phyloP scores from a whole-genome alignment of 768 basidiomycete genomes.

The Auricularia heimuer region DNA sequence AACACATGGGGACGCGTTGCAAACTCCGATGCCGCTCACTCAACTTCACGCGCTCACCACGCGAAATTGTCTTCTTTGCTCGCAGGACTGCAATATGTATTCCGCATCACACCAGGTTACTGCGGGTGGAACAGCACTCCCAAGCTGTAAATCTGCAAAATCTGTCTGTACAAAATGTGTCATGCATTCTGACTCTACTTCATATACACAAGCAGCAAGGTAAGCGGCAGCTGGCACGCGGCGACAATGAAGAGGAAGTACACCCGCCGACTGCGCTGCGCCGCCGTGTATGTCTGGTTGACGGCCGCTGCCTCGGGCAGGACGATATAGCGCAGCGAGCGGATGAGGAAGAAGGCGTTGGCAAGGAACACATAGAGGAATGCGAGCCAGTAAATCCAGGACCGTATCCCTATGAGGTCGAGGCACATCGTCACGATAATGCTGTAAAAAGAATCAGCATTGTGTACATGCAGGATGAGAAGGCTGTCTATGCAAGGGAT shows the following conservation, averaged over 20 bases:
- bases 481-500: too few species aligned
- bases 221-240: constrained; percentile 71
- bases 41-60: too few species aligned
- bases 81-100: too few species aligned
- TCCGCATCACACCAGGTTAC: too few species aligned
- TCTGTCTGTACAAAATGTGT: too few species aligned
- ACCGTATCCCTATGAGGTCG: constrained; percentile 52
- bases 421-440: constrained; percentile 76
- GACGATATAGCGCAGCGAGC: constrained; percentile 85
- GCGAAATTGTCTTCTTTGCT: too few species aligned
- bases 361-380: constrained; percentile 84
- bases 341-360: constrained; percentile 87
- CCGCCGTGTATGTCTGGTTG: constrained; percentile 58
- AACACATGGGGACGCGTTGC: too few species aligned
- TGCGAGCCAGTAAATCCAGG: constrained; percentile 53
- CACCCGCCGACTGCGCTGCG: constrained; percentile 75
- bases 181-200: background rate
- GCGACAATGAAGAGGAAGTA: constrained; percentile 86
- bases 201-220: constrained; percentile 58
- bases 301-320: constrained; percentile 64
- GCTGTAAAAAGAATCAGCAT: constrained; percentile 28
- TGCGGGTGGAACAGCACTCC: too few species aligned
- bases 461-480: background rate
- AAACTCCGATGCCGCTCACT: too few species aligned
- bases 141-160: too few species aligned